phyloP scores from a whole-genome alignment of 2,329 filamentous ascomycete species.

The Coleophoma crateriformis region DNA sequence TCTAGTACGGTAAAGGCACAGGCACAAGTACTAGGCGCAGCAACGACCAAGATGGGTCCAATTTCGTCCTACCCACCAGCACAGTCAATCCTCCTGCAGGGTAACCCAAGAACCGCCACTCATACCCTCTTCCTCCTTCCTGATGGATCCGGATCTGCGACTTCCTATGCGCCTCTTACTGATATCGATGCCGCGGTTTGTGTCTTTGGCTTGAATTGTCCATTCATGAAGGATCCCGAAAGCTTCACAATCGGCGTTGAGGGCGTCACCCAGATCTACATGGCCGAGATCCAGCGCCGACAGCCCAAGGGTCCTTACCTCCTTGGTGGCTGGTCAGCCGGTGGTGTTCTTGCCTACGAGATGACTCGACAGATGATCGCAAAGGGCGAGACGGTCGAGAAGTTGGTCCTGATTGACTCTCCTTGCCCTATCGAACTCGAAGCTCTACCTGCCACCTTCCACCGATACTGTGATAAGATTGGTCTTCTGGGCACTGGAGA shows the following conservation, averaged over 20 bases:
- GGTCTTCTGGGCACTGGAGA: conserved; percentile 56
- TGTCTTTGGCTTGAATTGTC: conserved; percentile 58
- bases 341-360: conserved; percentile 66
- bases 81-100: conserved; percentile 35
- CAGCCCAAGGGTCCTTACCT: conserved; percentile 64
- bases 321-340: conserved; percentile 68
- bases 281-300: conserved; percentile 63
- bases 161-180: conserved; percentile 13
- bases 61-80: conserved; percentile 9
- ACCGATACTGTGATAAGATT: conserved; percentile 63
- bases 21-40: not conserved
- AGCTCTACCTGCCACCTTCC: conserved; percentile 45
- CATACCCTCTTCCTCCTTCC: conserved; percentile 38
- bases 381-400: conserved; percentile 49
- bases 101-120: conserved; percentile 39
- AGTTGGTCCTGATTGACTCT: conserved; percentile 59
- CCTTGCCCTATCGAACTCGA: conserved; percentile 63
- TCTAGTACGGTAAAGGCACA: not conserved
- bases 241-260: conserved; percentile 61
- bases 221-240: conserved; percentile 63
- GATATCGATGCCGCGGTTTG: conserved; percentile 37
- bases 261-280: conserved; percentile 57
- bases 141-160: conserved; percentile 38
- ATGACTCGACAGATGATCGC: conserved; percentile 53
- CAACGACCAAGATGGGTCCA: not conserved